Conservation (phyloP, 208 protist genomes). For the Trypanosoma rangeli region DNA sequence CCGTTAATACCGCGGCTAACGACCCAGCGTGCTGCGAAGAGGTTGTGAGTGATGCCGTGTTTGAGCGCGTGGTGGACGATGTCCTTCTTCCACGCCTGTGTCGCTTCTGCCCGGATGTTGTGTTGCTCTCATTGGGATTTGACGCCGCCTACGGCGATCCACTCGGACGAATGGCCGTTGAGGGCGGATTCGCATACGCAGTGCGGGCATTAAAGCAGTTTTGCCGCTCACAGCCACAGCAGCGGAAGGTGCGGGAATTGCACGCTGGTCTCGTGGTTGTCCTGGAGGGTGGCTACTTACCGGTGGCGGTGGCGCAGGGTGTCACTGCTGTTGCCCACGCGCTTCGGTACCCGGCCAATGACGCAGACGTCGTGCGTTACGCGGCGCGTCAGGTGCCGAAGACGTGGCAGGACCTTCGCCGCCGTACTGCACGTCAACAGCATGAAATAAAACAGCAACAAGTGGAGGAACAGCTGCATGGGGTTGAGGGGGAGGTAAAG, state of each 20-base stretch:
- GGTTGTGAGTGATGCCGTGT: slow-evolving; percentile 79
- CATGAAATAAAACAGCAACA: slow-evolving; percentile 1
- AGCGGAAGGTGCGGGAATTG: background rate
- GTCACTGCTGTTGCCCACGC: slow-evolving; percentile 59
- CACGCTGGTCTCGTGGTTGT: slow-evolving; percentile 52
- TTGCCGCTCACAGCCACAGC: slow-evolving; percentile 28
- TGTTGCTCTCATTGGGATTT: slow-evolving; percentile 91
- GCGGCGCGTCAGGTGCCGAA: slow-evolving; percentile 29
- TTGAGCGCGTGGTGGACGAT: slow-evolving; percentile 44
- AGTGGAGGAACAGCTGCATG: background rate
- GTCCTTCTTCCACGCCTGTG: slow-evolving; percentile 77
- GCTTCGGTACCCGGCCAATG: slow-evolving; percentile 47
- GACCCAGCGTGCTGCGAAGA: slow-evolving; percentile 48
- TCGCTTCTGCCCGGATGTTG: slow-evolving; percentile 68
- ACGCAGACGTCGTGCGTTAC: slow-evolving; percentile 37
- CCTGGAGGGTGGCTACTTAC: slow-evolving; percentile 83
- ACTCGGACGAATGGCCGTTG: slow-evolving; percentile 79
- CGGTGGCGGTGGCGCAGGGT: slow-evolving; percentile 63
- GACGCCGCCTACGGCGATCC: slow-evolving; percentile 92
- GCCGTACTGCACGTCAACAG: slow-evolving; percentile 34
- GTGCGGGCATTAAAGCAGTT: slow-evolving; percentile 53
- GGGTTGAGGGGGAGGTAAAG: slow-evolving; percentile 26
- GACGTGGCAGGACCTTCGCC: slow-evolving; percentile 61
- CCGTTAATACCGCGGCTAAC: slow-evolving; percentile 57
- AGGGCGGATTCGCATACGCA: slow-evolving; percentile 64